Evolutionary conservation across 768 basidiomycete species (phyloP), one percentile per base, ranked within the genome.

Genomic region (Suillus occidentalis): DNA sequence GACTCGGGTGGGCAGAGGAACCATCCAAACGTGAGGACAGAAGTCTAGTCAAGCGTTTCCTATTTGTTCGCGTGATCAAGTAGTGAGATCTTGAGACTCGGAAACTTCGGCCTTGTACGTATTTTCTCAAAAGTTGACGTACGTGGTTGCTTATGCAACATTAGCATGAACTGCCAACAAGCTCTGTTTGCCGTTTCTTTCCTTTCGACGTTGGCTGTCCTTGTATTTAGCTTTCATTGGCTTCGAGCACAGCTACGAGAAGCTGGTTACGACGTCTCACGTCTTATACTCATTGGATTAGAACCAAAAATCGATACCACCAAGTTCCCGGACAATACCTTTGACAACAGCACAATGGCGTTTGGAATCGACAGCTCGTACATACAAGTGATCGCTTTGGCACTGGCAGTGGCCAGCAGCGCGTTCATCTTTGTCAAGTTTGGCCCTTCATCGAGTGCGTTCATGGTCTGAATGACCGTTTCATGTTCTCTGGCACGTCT

Each of bases 251-350:
- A 70, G 63, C 86, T 91, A 68, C 70, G 71, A 8, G 81, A 79
- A 10, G 82, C 83, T 12, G 88, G 88, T 70, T 88, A 85, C 82
- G 78, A 86, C 78, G 52, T 87, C 63, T 79, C 84, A 34, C 75
- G 83, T 22, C 73, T 91, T 73, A 89, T 90, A 69, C 87, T 91
- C 72, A 73, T 88, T 57, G 89, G 89, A 63, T 80, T 88, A 61
- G 66, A 78, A 82, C 70, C 73, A 81, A 63, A 66, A 31, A 18
- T 42, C 56, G 42, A 63, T 50, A 65, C 56, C 63, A 28, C 9
- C 12, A 45, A 36, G 3, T 31, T 22, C 18, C 18, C 14, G 6
- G 9, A 40, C 42, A 1, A 61, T 56, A 14, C 16, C 52, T n/a
- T n/a, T n/a, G n/a, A n/a, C n/a, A 34, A 14, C 28, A 60, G 31